These are phyloP conservation scores for Claviceps maximensis DNA, from an alignment of 2,329 filamentous ascomycete genomes.

Conservation along the genomic window DNA sequence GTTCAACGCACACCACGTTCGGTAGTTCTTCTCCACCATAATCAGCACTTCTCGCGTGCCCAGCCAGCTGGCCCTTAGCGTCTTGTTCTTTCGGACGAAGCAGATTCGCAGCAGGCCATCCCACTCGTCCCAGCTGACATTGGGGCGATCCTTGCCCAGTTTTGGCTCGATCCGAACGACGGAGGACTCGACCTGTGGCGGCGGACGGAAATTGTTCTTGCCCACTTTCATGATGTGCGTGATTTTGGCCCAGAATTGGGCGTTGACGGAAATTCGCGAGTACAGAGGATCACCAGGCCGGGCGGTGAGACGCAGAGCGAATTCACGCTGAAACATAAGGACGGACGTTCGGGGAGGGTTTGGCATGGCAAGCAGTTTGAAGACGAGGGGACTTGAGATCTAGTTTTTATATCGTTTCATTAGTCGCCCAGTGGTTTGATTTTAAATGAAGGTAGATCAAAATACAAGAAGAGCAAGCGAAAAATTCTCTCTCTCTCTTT, in stretches of 20 bases:
- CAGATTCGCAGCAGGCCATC: conserved; percentile 73
- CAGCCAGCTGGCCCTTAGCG: conserved; percentile 67
- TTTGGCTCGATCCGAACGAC: conserved; percentile 87
- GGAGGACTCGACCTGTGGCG: conserved; percentile 81
- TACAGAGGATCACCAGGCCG: conserved; percentile 81
- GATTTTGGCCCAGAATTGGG: conserved; percentile 67
- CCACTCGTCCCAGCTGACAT: conserved; percentile 90
- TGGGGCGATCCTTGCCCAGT: conserved; percentile 59
- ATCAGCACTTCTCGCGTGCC: conserved; percentile 68
- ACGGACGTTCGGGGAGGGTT: conserved; percentile 74
- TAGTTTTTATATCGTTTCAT: conserved; percentile 16
- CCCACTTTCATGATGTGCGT: conserved; percentile 83
- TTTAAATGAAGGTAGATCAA: too few species aligned
- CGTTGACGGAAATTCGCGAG: conserved; percentile 80
- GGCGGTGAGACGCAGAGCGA: conserved; percentile 79
- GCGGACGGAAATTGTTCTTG: conserved; percentile 91
- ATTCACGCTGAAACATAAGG: conserved; percentile 95
- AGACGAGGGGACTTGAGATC: conserved; percentile 85
- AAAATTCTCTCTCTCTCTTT: background rate
- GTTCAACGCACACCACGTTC: conserved; percentile 80
- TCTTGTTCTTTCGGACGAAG: conserved; percentile 73
- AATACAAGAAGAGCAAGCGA: too few species aligned
- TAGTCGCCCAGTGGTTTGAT: too few species aligned
- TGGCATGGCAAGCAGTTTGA: conserved; percentile 71
- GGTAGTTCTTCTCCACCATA: conserved; percentile 77